Conservation (phyloP, 257 asterid species). For the Ehretia macrophylla region DNA sequence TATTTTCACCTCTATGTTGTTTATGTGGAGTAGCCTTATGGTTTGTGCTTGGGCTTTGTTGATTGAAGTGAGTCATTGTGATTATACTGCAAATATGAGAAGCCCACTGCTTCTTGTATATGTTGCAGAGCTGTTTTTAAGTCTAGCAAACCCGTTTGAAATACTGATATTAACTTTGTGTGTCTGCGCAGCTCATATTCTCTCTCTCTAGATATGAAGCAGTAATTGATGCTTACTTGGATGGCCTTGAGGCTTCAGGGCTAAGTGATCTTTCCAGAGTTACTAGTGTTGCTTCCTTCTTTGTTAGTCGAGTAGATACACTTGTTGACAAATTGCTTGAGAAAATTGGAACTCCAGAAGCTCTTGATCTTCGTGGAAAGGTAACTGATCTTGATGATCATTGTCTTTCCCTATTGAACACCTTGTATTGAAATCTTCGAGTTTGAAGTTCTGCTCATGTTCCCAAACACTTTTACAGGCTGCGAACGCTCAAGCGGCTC, state of each 20-base stretch:
- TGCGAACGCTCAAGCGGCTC: constrained; percentile 97
- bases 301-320: constrained; percentile 93
- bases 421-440: neutral
- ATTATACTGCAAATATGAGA: too few species aligned
- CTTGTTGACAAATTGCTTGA: constrained; percentile 98
- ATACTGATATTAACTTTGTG: constrained; percentile 21
- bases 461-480: constrained; percentile 47
- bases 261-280: constrained; percentile 87
- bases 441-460: constrained; percentile 6
- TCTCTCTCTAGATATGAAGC: constrained; percentile 94
- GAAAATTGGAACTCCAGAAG: constrained; percentile 91
- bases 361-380: constrained; percentile 96
- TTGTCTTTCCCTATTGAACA: too few species aligned
- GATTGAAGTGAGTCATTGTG: too few species aligned
- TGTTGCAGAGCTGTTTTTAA: neutral
- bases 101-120: too few species aligned
- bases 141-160: neutral
- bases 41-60: too few species aligned
- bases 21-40: too few species aligned
- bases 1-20: too few species aligned
- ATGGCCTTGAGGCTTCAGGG: constrained; percentile 98
- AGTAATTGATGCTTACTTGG: constrained; percentile 97
- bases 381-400: constrained; percentile 23
- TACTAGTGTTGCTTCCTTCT: constrained; percentile 97
- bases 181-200: constrained; percentile 79